These are phyloP conservation scores for Panaeolus cyanescens DNA, from an alignment of 768 basidiomycete genomes.

Conservation along the genomic window DNA sequence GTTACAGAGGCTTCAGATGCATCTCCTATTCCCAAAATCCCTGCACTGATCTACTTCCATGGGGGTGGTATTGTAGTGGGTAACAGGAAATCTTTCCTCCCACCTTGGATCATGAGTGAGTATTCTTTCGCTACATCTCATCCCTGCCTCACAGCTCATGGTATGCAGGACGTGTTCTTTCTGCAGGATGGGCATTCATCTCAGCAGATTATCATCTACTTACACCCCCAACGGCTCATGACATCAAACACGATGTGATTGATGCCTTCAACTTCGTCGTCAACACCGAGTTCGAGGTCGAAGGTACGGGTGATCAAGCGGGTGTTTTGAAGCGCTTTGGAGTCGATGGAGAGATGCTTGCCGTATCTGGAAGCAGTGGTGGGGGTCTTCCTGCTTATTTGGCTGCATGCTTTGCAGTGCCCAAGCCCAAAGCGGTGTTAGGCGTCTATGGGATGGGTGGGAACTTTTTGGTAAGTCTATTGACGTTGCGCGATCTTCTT, in stretches of 20 bases:
- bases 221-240: slow-evolving; percentile 53
- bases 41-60: slow-evolving; percentile 46
- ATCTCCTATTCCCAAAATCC: slow-evolving; percentile 12
- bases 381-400: slow-evolving; percentile 67
- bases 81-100: slow-evolving; percentile 62
- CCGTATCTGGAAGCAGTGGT: slow-evolving; percentile 59
- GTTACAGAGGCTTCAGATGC: not conserved
- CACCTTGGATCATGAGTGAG: slow-evolving; percentile 61
- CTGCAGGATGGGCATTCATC: slow-evolving; percentile 56
- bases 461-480: slow-evolving; percentile 46
- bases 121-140: slow-evolving; percentile 3
- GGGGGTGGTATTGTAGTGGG: slow-evolving; percentile 66
- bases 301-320: not conserved
- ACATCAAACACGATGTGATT: slow-evolving; percentile 57
- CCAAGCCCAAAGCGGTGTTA: slow-evolving; percentile 52
- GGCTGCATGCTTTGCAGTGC: slow-evolving; percentile 49
- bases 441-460: slow-evolving; percentile 70
- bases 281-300: slow-evolving; percentile 5
- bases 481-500: too few relatives aligned
- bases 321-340: slow-evolving; percentile 18
- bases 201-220: slow-evolving; percentile 67
- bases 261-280: slow-evolving; percentile 54
- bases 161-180: slow-evolving; percentile 44
- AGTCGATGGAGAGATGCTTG: slow-evolving; percentile 47
- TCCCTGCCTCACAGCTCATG: slow-evolving; percentile 1